Percentiles rank a stretch among this genome's conserved stretches.
phyloP scores from a whole-genome alignment of 306 rosid genomes.

The Trifolium pratense region DNA sequence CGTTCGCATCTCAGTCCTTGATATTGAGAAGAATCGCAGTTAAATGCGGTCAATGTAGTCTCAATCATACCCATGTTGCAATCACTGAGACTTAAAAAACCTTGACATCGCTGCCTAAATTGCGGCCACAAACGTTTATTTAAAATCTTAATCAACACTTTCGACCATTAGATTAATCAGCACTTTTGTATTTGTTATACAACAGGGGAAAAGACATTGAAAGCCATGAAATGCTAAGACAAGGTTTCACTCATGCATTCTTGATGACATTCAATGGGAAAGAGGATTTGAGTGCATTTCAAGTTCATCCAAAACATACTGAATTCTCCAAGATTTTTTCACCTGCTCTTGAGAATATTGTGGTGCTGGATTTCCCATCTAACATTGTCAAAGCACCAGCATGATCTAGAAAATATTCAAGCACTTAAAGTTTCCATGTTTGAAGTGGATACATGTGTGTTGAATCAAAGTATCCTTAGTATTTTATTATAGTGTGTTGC shows the following conservation, averaged over 20 bases:
- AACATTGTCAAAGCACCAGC: slow-evolving; percentile 61
- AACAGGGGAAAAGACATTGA: slow-evolving; percentile 81
- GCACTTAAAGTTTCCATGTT: slow-evolving; percentile 25
- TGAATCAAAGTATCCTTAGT: slow-evolving; percentile 21
- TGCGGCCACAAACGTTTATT: not conserved
- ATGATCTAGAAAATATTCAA: slow-evolving; percentile 30
- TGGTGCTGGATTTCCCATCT: slow-evolving; percentile 82
- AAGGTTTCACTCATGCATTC: slow-evolving; percentile 89
- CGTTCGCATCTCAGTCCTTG: not conserved
- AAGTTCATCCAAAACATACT: slow-evolving; percentile 66
- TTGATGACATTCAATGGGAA: slow-evolving; percentile 78
- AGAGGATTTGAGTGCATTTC: slow-evolving; percentile 66
- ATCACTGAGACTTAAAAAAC: not conserved
- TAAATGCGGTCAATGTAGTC: not conserved
- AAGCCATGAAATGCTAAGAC: slow-evolving; percentile 73
- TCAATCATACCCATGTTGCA: not conserved
- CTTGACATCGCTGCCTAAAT: not conserved
- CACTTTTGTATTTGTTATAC: not conserved
- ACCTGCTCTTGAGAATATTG: slow-evolving; percentile 78
- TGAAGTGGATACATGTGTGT: slow-evolving; percentile 26
- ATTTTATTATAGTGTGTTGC: slow-evolving; percentile 36
- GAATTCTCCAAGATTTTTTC: slow-evolving; percentile 77
- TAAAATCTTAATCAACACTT: not conserved
- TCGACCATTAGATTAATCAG: not conserved
- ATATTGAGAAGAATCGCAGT: not conserved